Conservation (phyloP, 1,284 basidiomycete genomes). For the Irpex sp. region DNA sequence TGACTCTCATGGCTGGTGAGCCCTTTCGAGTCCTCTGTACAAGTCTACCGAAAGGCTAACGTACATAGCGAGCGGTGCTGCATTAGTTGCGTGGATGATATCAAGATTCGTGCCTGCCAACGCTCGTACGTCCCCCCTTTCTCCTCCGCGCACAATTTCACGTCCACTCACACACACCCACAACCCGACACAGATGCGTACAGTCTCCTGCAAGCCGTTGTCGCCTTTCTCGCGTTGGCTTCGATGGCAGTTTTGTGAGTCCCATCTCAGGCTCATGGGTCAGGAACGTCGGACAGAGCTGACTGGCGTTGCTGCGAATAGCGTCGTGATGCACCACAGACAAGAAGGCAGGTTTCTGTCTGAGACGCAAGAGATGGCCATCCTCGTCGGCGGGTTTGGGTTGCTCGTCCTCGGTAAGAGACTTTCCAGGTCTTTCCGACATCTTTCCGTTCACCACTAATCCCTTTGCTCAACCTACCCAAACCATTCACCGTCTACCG, state of each 20-base stretch:
- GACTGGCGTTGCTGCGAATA: slow-evolving; percentile 18
- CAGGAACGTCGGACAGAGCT: neutral
- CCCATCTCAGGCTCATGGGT: neutral
- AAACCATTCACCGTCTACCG: neutral
- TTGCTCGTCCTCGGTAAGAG: slow-evolving; percentile 69
- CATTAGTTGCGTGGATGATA: slow-evolving; percentile 14
- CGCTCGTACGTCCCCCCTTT: slow-evolving; percentile 9
- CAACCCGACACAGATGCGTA: slow-evolving; percentile 46
- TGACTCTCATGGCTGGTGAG: neutral
- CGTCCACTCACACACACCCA: no score
- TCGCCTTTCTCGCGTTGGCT: slow-evolving; percentile 62
- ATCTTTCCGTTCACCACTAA: no score
- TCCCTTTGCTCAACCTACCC: no score
- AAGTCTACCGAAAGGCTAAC: neutral
- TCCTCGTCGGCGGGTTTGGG: slow-evolving; percentile 65
- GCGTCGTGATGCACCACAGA: slow-evolving; percentile 64
- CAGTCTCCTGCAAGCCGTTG: slow-evolving; percentile 67
- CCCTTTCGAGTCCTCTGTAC: neutral
- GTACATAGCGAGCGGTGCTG: slow-evolving; percentile 15
- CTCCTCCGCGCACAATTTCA: neutral
- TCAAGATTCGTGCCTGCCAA: slow-evolving; percentile 18
- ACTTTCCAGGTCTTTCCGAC: neutral
- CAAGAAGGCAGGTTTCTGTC: slow-evolving; percentile 53
- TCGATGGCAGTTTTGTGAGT: slow-evolving; percentile 64
- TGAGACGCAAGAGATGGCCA: slow-evolving; percentile 65